Percentiles rank a stretch among this genome's conserved stretches.
These are phyloP conservation scores for Pythium inflatum DNA, from an alignment of 352 stramenopile species.

Conservation along the genomic window DNA sequence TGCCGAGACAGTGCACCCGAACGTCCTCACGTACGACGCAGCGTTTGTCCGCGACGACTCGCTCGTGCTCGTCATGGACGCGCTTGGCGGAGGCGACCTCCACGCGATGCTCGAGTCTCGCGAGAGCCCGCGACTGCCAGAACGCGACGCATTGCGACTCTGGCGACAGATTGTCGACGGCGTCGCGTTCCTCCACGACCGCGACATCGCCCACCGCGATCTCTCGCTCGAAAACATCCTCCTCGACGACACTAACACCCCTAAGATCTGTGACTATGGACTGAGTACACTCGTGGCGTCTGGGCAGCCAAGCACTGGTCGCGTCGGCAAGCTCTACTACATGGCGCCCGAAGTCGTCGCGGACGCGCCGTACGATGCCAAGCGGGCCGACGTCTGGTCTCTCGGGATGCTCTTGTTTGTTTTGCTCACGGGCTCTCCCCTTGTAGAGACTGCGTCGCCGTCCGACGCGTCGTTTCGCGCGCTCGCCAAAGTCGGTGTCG, in stretches of 20 bases:
- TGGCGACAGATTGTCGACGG: background rate
- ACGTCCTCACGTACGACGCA: constrained; percentile 15
- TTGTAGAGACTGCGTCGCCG: constrained; percentile 42
- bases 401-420: constrained; percentile 65
- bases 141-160: background rate
- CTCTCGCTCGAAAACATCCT: background rate
- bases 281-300: background rate
- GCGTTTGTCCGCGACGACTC: constrained; percentile 11
- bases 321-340: background rate
- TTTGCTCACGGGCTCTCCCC: constrained; percentile 53
- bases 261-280: background rate
- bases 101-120: background rate
- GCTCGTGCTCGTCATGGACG: constrained; percentile 15
- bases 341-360: background rate
- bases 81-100: constrained; percentile 2
- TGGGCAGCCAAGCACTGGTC: background rate
- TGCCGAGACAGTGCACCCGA: constrained; percentile 13
- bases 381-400: constrained; percentile 51
- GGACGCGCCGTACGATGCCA: background rate
- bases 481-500: constrained; percentile 36
- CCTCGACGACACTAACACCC: background rate
- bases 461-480: constrained; percentile 40
- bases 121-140: background rate
- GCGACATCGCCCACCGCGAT: background rate
- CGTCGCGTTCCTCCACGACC: background rate